Evolutionary conservation across 306 rosid genomes (phyloP).

Genomic region (Cicer arietinum): DNA sequence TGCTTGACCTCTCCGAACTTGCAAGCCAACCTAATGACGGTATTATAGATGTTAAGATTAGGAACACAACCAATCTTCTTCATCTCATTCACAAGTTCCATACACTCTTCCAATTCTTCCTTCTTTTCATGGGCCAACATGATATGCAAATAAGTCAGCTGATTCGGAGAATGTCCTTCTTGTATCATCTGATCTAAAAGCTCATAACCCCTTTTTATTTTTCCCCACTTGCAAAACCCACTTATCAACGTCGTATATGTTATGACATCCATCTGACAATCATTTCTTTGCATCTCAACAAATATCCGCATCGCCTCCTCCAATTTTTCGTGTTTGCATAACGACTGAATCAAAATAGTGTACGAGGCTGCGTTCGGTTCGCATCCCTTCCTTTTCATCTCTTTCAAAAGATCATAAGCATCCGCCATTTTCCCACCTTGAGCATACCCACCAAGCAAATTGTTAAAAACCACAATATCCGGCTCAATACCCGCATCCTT

Average conservation of each 20-base stretch:
- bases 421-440: slow-evolving; percentile 75
- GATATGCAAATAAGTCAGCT: slow-evolving; percentile 65
- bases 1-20: slow-evolving; percentile 79
- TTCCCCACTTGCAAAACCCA: slow-evolving; percentile 88
- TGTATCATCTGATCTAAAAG: slow-evolving; percentile 75
- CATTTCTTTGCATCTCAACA: slow-evolving; percentile 75
- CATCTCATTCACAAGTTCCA: slow-evolving; percentile 75
- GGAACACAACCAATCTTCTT: slow-evolving; percentile 73
- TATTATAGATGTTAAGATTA: slow-evolving; percentile 67
- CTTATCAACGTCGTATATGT: slow-evolving; percentile 75
- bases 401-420: slow-evolving; percentile 74
- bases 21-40: slow-evolving; percentile 74
- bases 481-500: slow-evolving; percentile 71
- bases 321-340: slow-evolving; percentile 69
- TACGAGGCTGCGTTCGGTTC: slow-evolving; percentile 69
- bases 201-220: slow-evolving; percentile 68
- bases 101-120: slow-evolving; percentile 81
- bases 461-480: slow-evolving; percentile 79
- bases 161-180: slow-evolving; percentile 68
- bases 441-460: slow-evolving; percentile 73
- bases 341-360: slow-evolving; percentile 76
- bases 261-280: slow-evolving; percentile 67
- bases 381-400: slow-evolving; percentile 72
- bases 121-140: slow-evolving; percentile 84
- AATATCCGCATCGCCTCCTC: slow-evolving; percentile 79